Base-by-base conservation (phyloP, 139 green algal genomes). In the Closterium sp. region DNA sequence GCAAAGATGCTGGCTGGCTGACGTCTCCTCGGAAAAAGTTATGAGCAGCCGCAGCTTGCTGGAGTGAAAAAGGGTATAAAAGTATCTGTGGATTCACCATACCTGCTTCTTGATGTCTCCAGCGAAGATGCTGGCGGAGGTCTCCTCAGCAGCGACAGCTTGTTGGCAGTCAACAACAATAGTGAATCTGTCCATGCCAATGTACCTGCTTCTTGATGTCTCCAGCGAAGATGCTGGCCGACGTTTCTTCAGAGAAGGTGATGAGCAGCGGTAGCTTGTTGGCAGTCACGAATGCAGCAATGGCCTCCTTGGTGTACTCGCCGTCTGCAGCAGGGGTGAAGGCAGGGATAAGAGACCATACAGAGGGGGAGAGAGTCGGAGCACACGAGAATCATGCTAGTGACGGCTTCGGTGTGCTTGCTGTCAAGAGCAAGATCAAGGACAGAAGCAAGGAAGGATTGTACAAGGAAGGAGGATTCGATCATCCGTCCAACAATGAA, bases 231-330 rank as follows among this genome's bases (percentile, higher is more conserved):
- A 91, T 91, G 31, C 34, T 33, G 33, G 35, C 31, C 4, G 89
- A 36, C 21, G 36, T 91, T 28, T 91, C 89, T 28, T 35, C 31
- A 12, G 31, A 89, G 69, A 91, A 91, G 25, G 89, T 91, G 76
- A 91, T 91, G 66, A 91, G 43, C 33, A 91, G 89, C 10, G 89
- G 89, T n/a, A 91, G 89, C 30, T 43, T 36, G 84, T 91, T 91
- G 35, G 25, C 35, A 8, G 25, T 91, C 84, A 91, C 34, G 19
- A 91, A 91, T 10, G 23, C 89, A 1, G 35, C 34, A n/a, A 91
- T 30, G 28, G 33, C 38, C 25, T 90, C 36, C 9, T 30, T 33
- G 69, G 36, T 43, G 21, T 89, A 90, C 28, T 85, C 19, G 35
- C 69, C 89, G 33, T 91, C 89, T 91, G 76, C 87, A 64, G 32